A percentile compares a stretch with the other conserved stretches of the same genome.
These are phyloP conservation scores for Filobasidium wieringae DNA, from an alignment of 768 basidiomycete genomes.

Conservation along the genomic window DNA sequence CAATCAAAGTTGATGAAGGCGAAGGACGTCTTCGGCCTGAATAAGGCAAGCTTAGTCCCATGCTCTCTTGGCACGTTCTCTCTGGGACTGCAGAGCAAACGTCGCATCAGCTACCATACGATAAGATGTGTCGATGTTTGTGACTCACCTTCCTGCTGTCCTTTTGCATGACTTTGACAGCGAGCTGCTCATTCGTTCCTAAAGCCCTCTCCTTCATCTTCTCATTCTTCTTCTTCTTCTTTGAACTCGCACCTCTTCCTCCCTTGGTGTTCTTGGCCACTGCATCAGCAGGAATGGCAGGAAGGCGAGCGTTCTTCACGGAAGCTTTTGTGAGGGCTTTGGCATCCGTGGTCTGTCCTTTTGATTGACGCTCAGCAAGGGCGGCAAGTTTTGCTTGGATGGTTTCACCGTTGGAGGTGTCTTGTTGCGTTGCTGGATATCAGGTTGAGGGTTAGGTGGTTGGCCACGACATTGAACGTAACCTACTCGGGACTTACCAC, in stretches of 20 bases:
- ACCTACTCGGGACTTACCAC: no score
- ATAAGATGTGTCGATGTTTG: not conserved
- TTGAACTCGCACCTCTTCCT: conserved; percentile 1
- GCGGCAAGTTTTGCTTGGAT: conserved; percentile 11
- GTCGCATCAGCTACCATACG: not conserved
- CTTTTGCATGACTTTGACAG: conserved; percentile 5
- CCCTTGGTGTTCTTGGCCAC: not conserved
- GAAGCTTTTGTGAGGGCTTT: not conserved
- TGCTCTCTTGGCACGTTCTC: conserved; percentile 1
- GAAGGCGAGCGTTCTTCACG: not conserved
- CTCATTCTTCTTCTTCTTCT: conserved; percentile 2
- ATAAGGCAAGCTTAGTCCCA: no score
- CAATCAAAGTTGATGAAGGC: no score
- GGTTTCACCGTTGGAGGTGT: not conserved
- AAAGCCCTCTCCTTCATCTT: conserved; percentile 12
- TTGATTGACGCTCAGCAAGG: conserved; percentile 13
- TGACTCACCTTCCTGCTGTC: conserved; percentile 11
- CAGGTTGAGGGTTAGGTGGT: not conserved
- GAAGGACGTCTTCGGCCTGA: no score
- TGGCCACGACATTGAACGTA: no score
- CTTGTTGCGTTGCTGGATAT: not conserved
- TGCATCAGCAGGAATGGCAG: not conserved
- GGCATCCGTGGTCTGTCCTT: conserved; percentile 9
- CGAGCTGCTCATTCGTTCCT: not conserved
- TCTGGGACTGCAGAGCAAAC: not conserved